Conservation (phyloP, 768 basidiomycete species). For the Russula sp. region DNA sequence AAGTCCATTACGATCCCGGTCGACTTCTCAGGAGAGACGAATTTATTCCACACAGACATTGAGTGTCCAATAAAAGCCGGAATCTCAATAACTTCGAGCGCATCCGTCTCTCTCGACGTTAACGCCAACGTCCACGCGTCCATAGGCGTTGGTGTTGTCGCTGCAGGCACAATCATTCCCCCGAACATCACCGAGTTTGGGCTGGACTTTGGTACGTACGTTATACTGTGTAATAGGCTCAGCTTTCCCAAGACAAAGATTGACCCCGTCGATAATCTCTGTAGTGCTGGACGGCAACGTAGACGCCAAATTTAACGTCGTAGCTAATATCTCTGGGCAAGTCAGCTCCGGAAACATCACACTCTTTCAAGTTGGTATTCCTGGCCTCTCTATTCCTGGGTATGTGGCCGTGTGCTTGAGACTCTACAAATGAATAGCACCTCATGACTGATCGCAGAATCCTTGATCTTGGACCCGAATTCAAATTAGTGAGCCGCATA, state of each 20-base stretch:
- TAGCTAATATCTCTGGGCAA: background rate
- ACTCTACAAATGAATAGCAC: no score
- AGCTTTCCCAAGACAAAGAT: background rate
- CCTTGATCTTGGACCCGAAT: constrained; percentile 3
- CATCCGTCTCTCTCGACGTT: constrained; percentile 9
- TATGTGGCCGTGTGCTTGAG: background rate
- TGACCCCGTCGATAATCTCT: constrained; percentile 30
- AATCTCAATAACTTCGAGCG: background rate
- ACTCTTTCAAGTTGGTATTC: constrained; percentile 2
- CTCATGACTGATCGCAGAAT: background rate
- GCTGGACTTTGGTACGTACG: constrained; percentile 17
- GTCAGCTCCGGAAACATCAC: constrained; percentile 1
- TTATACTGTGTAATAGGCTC: no score
- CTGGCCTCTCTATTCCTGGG: background rate
- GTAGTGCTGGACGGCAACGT: background rate
- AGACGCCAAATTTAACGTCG: background rate
- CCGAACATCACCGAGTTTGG: constrained; percentile 16
- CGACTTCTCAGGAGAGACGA: background rate
- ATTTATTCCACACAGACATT: constrained; percentile 4
- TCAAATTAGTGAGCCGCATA: background rate
- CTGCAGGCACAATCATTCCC: constrained; percentile 18
- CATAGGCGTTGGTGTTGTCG: constrained; percentile 14
- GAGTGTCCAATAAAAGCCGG: background rate
- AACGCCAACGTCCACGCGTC: background rate
- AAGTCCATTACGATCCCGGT: background rate